Conservation (phyloP, 2,329 filamentous ascomycete species). For the Xylaria digitata region DNA sequence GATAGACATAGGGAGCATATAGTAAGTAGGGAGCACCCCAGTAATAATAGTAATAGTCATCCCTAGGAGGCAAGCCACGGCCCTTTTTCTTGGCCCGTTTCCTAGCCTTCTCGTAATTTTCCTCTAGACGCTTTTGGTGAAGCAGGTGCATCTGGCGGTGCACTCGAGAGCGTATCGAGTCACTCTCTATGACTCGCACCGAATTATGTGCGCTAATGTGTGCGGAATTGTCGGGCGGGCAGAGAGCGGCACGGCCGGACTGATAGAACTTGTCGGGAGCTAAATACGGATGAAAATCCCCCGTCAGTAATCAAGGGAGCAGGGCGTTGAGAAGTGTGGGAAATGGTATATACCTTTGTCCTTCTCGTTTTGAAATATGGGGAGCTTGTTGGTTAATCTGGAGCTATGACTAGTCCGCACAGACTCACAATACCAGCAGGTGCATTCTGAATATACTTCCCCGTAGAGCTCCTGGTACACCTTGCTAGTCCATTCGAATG, state of each 20-base stretch:
- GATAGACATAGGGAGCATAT: slow-evolving; percentile 60
- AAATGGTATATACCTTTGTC: slow-evolving; percentile 47
- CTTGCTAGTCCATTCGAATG: slow-evolving; percentile 79
- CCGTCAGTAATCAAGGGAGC: neutral
- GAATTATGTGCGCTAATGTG: slow-evolving; percentile 82
- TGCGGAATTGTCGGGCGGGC: slow-evolving; percentile 67
- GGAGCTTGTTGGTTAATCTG: slow-evolving; percentile 58
- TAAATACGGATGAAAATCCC: slow-evolving; percentile 25
- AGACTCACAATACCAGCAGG: slow-evolving; percentile 86
- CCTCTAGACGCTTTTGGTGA: slow-evolving; percentile 57
- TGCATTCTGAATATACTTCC: slow-evolving; percentile 80
- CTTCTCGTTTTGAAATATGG: slow-evolving; percentile 59
- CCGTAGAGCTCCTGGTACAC: slow-evolving; percentile 73
- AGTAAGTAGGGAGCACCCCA: slow-evolving; percentile 66
- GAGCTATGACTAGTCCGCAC: slow-evolving; percentile 68
- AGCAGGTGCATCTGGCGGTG: slow-evolving; percentile 52
- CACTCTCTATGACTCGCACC: slow-evolving; percentile 56
- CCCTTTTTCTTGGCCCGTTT: slow-evolving; percentile 63
- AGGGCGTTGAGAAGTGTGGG: neutral
- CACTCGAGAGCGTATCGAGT: slow-evolving; percentile 46
- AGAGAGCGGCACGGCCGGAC: slow-evolving; percentile 61
- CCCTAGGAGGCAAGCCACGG: slow-evolving; percentile 58
- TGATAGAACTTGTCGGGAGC: slow-evolving; percentile 59
- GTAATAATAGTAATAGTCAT: slow-evolving; percentile 61
- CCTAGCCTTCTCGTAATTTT: slow-evolving; percentile 66